phyloP scores from a whole-genome alignment of 2,329 filamentous ascomycete genomes.

The Colletotrichum nymphaeae region DNA sequence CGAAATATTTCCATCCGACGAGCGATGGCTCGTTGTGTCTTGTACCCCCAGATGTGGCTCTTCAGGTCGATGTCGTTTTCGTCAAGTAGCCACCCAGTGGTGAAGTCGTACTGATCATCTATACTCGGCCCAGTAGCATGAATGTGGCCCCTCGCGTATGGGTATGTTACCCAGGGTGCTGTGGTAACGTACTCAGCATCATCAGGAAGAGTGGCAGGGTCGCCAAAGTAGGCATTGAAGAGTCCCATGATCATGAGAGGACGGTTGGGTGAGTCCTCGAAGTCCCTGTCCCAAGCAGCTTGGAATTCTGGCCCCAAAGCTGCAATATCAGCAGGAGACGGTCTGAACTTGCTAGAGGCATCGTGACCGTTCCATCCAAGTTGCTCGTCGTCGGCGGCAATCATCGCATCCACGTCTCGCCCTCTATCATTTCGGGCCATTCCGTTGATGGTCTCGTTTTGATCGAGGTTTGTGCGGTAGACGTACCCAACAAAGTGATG shows the following conservation, averaged over 20 bases:
- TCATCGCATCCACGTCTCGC: constrained; percentile 23
- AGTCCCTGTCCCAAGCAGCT: constrained; percentile 62
- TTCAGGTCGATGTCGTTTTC: constrained; percentile 64
- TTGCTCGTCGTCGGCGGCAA: constrained; percentile 43
- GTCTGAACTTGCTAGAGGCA: constrained; percentile 62
- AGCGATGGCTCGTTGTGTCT: constrained; percentile 70
- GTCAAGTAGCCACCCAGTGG: constrained; percentile 62
- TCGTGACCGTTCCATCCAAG: constrained; percentile 68
- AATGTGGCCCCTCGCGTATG: constrained; percentile 68
- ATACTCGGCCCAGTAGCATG: constrained; percentile 58
- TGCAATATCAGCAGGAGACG: constrained; percentile 60
- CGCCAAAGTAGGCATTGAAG: constrained; percentile 40
- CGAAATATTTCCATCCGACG: constrained; percentile 66
- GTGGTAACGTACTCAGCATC: constrained; percentile 60
- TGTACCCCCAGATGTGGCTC: constrained; percentile 73
- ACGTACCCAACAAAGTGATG: constrained; percentile 59
- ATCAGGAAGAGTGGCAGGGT: constrained; percentile 49
- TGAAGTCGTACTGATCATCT: constrained; percentile 57
- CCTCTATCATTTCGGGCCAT: constrained; percentile 59
- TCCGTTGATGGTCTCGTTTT: constrained; percentile 61
- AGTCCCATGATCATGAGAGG: constrained; percentile 40
- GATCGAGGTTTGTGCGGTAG: constrained; percentile 54
- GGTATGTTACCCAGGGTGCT: constrained; percentile 66
- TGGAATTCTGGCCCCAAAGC: constrained; percentile 62
- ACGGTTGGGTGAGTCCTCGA: constrained; percentile 43